Conservation (phyloP, 768 basidiomycete genomes). For the Saitozyma sp. region DNA sequence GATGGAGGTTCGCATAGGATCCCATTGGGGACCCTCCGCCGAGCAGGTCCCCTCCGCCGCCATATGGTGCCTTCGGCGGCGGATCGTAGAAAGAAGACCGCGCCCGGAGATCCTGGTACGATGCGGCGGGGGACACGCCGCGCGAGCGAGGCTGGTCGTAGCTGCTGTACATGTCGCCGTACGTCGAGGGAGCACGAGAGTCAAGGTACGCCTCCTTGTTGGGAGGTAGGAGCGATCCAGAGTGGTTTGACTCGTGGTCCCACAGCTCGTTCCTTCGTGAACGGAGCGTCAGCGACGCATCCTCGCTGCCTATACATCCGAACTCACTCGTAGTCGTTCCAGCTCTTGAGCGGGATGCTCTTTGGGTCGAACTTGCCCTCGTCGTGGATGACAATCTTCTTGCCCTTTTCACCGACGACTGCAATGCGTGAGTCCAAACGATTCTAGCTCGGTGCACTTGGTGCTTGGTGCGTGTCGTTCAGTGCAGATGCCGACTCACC, state of each 20-base stretch:
- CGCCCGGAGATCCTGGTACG: slow-evolving; percentile 58
- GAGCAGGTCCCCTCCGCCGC: slow-evolving; percentile 23
- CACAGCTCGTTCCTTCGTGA: slow-evolving; percentile 81
- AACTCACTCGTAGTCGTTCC: slow-evolving; percentile 83
- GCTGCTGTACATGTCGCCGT: slow-evolving; percentile 63
- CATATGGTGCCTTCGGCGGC: slow-evolving; percentile 54
- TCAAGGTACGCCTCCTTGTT: slow-evolving; percentile 62
- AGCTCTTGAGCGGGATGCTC: slow-evolving; percentile 89
- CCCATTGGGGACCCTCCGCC: neutral
- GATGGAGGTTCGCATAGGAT: too few species aligned
- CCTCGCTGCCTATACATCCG: neutral
- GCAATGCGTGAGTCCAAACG: slow-evolving; percentile 55
- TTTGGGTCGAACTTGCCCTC: slow-evolving; percentile 96
- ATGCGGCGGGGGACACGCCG: slow-evolving; percentile 75
- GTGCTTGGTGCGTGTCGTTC: neutral
- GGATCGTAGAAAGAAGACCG: slow-evolving; percentile 57
- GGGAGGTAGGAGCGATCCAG: slow-evolving; percentile 88
- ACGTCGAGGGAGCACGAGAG: slow-evolving; percentile 48
- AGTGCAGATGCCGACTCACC: slow-evolving; percentile 8
- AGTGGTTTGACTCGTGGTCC: slow-evolving; percentile 96
- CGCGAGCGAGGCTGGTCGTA: slow-evolving; percentile 69
- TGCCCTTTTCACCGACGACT: slow-evolving; percentile 89
- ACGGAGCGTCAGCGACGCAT: slow-evolving; percentile 25
- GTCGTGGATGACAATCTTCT: slow-evolving; percentile 94
- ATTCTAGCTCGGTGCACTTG: neutral